Conservation (phyloP, 768 basidiomycete species). For the Amylocystis lapponica region DNA sequence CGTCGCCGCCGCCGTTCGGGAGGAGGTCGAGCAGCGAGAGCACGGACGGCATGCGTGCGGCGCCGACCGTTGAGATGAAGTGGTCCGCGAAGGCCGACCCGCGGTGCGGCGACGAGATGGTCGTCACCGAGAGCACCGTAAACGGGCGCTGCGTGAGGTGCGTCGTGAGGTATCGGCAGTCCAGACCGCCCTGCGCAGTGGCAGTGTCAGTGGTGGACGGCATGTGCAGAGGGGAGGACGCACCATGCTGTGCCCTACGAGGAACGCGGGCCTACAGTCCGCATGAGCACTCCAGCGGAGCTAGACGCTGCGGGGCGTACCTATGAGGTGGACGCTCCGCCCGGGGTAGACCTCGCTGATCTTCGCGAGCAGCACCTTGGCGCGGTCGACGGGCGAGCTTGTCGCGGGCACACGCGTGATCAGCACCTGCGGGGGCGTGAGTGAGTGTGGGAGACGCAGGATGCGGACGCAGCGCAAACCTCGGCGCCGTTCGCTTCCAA, state of each 20-base stretch:
- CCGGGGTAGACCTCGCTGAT: slow-evolving; percentile 81
- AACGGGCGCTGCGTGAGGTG: slow-evolving; percentile 75
- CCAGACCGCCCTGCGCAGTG: slow-evolving; percentile 69
- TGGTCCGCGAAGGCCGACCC: slow-evolving; percentile 94
- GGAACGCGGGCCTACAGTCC: slow-evolving; percentile 11
- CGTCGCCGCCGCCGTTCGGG: slow-evolving; percentile 92
- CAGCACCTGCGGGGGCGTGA: slow-evolving; percentile 42
- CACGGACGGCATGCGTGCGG: slow-evolving; percentile 58
- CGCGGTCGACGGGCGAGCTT: slow-evolving; percentile 81
- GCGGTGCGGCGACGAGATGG: slow-evolving; percentile 91
- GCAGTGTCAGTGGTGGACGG: slow-evolving; percentile 7
- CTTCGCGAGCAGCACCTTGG: slow-evolving; percentile 79
- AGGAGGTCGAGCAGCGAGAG: slow-evolving; percentile 74
- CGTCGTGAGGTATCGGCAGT: slow-evolving; percentile 85
- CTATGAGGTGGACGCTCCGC: slow-evolving; percentile 82
- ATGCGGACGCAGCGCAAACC: slow-evolving; percentile 6
- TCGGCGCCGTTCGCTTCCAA: slow-evolving; percentile 84
- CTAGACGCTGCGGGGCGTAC: slow-evolving; percentile 27
- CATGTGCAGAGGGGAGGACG: slow-evolving; percentile 7
- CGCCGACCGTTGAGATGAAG: slow-evolving; percentile 72
- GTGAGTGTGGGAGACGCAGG: too few relatives aligned
- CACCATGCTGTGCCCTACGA: slow-evolving; percentile 72
- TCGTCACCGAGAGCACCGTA: slow-evolving; percentile 81
- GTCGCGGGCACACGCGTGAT: slow-evolving; percentile 94
- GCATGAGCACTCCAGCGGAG: slow-evolving; percentile 21